A percentile compares a stretch with the other conserved stretches of the same genome.
phyloP scores from a whole-genome alignment of 202 grass and related monocot species.

The Hordeum pubiflorum region DNA sequence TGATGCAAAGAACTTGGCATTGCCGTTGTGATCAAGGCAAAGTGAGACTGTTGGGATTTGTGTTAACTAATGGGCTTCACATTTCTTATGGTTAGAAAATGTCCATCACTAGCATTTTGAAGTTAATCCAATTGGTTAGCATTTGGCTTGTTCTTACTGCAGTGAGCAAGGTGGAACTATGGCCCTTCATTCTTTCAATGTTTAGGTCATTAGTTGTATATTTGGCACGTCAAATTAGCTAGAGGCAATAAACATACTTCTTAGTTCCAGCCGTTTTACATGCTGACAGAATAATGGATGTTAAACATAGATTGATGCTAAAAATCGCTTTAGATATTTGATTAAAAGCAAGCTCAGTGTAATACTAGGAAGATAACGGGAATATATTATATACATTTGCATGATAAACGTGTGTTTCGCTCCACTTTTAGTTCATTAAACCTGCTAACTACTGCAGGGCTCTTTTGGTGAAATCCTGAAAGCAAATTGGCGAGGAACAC shows the following conservation, averaged over 20 bases:
- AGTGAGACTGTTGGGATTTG: neutral
- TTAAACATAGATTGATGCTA: slow-evolving; percentile 11
- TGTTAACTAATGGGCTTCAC: neutral
- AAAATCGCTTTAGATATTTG: neutral
- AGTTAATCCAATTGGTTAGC: neutral
- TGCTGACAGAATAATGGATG: neutral
- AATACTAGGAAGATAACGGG: neutral
- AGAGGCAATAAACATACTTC: neutral
- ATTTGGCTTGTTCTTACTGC: neutral
- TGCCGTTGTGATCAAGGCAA: neutral
- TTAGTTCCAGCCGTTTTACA: neutral
- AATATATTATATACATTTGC: neutral
- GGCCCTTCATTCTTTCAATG: neutral
- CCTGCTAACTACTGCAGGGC: slow-evolving; percentile 51
- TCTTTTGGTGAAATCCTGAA: slow-evolving; percentile 99
- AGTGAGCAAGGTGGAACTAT: neutral
- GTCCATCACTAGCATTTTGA: neutral
- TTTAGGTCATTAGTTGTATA: neutral
- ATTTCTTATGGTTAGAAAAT: neutral
- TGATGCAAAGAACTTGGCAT: neutral
- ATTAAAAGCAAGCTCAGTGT: neutral
- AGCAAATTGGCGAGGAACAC: slow-evolving; percentile 98
- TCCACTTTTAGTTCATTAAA: slow-evolving; percentile 12
- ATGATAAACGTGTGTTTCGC: neutral
- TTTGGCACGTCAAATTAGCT: neutral